Evolutionary conservation across 192 early-diverging fungal genomes (phyloP).

Genomic region (Entrophospora sp.): DNA sequence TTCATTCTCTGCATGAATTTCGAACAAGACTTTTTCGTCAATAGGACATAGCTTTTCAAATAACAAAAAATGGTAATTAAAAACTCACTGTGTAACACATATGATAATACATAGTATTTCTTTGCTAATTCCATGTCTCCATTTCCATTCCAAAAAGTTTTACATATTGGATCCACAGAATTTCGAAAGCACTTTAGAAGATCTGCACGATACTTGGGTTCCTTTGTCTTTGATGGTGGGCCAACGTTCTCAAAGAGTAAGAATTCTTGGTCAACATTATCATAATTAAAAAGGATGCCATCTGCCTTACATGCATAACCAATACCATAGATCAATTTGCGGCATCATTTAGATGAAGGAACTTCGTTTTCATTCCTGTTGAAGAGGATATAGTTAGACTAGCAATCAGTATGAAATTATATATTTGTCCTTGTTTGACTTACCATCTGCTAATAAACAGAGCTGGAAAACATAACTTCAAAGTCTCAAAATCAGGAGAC

Average conservation of each 20-base stretch:
- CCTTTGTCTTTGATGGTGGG: neutral
- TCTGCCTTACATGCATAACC: constrained; percentile 3
- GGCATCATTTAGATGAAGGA: neutral
- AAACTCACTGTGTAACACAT: neutral
- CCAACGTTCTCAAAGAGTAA: neutral
- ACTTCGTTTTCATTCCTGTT: neutral
- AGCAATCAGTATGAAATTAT: neutral
- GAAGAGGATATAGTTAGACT: neutral
- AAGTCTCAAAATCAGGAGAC: neutral
- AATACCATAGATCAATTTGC: neutral
- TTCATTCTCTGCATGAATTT: neutral
- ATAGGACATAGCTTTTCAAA: neutral
- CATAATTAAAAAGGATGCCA: constrained; percentile 16
- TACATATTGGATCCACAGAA: neutral
- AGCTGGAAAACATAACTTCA: neutral
- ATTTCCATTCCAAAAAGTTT: neutral
- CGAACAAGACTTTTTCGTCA: neutral
- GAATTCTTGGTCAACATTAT: neutral
- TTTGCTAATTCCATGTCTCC: neutral
- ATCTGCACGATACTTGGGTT: neutral
- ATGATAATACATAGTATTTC: neutral
- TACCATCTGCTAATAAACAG: neutral
- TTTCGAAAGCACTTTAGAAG: constrained; percentile 1
- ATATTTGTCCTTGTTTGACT: neutral
- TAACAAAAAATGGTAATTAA: neutral